Conservation (phyloP, 805 yeast species). For the Torulaspora quercuum region DNA sequence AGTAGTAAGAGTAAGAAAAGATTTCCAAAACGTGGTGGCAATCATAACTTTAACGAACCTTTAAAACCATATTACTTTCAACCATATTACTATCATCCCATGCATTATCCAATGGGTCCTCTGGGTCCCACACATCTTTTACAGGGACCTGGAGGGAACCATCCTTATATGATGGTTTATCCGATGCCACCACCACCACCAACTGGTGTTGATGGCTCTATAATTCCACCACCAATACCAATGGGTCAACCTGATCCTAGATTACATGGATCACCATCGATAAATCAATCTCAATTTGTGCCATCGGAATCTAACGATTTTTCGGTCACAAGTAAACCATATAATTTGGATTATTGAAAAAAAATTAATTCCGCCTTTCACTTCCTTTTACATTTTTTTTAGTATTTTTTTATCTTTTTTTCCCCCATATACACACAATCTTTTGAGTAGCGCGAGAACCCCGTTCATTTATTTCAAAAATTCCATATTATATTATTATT, state of each 20-base stretch:
- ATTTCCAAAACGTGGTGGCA: conserved; percentile 16
- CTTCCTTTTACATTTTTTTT: not conserved
- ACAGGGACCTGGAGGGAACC: conserved; percentile 19
- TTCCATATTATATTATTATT: too few relatives aligned
- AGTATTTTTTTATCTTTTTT: not conserved
- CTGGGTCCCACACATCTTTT: conserved; percentile 23
- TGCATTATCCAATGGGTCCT: conserved; percentile 31
- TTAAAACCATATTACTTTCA: conserved; percentile 29
- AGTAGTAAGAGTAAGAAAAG: conserved; percentile 12
- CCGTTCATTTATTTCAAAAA: too few relatives aligned
- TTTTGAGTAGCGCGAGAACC: too few relatives aligned
- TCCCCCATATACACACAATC: too few relatives aligned
- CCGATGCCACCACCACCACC: conserved; percentile 34
- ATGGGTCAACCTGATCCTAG: conserved; percentile 17
- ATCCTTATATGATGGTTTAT: conserved; percentile 34
- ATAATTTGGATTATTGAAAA: conserved; percentile 21
- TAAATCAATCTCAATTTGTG: conserved; percentile 17
- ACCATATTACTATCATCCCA: conserved; percentile 33
- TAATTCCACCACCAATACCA: conserved; percentile 21
- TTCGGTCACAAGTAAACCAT: conserved; percentile 13
- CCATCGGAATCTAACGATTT: conserved; percentile 18
- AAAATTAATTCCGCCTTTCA: too few relatives aligned
- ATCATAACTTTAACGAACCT: conserved; percentile 16
- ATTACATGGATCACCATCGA: conserved; percentile 13
- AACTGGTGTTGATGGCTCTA: conserved; percentile 21